Conservation (phyloP, 495 filamentous ascomycete genomes). For the Physcia stellaris region DNA sequence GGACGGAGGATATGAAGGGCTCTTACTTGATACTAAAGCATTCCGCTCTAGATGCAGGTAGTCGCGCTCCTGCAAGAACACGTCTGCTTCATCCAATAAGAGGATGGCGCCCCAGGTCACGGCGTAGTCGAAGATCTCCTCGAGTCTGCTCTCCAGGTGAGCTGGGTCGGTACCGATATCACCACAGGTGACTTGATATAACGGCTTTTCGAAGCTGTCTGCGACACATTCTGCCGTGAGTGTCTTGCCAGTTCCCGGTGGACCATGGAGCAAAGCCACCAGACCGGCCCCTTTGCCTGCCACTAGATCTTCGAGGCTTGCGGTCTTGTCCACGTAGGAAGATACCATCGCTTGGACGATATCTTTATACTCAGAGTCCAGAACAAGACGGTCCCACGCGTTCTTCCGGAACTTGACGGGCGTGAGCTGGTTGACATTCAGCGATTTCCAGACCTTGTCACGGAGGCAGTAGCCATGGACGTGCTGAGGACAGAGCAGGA, state of each 20-base stretch:
- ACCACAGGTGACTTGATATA: slow-evolving; percentile 15
- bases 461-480: slow-evolving; percentile 12
- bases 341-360: slow-evolving; percentile 30
- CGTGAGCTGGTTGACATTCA: slow-evolving; percentile 11
- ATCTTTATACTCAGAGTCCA: slow-evolving; percentile 37
- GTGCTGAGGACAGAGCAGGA: slow-evolving; percentile 13
- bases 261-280: slow-evolving; percentile 12
- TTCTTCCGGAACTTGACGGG: slow-evolving; percentile 15
- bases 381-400: slow-evolving; percentile 42
- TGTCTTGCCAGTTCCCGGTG: slow-evolving; percentile 17
- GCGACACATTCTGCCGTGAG: slow-evolving; percentile 17
- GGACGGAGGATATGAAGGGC: background rate
- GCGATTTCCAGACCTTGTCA: slow-evolving; percentile 13
- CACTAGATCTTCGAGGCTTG: slow-evolving; percentile 9
- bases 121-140: slow-evolving; percentile 15
- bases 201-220: slow-evolving; percentile 12
- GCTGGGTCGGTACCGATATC: slow-evolving; percentile 10
- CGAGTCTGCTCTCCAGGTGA: slow-evolving; percentile 9
- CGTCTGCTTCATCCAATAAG: slow-evolving; percentile 33
- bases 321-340: slow-evolving; percentile 10
- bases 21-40: slow-evolving; percentile 29
- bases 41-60: slow-evolving; percentile 25
- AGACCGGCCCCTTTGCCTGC: slow-evolving; percentile 14
- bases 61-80: slow-evolving; percentile 29
- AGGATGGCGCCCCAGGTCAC: slow-evolving; percentile 24